These are phyloP conservation scores for Amaranthus palmeri DNA, from an alignment of 148 eudicot species.

Conservation along the genomic window DNA sequence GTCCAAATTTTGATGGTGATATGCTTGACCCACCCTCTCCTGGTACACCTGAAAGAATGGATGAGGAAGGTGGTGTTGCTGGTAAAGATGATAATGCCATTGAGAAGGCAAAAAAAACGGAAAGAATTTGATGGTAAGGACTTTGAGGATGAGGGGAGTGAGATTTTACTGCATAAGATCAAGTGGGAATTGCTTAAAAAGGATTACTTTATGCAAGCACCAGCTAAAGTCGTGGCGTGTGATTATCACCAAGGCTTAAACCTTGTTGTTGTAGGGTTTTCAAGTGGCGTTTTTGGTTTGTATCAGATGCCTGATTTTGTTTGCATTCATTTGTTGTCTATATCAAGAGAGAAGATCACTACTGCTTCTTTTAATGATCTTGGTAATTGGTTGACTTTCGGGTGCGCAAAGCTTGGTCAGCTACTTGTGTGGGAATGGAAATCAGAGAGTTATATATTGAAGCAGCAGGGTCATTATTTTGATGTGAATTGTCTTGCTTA, in stretches of 20 bases:
- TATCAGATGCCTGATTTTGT: slow-evolving; percentile 94
- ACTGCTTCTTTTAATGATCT: slow-evolving; percentile 77
- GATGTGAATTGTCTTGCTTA: slow-evolving; percentile 94
- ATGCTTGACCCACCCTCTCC: slow-evolving; percentile 67
- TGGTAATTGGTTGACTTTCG: slow-evolving; percentile 94
- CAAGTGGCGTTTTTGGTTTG: slow-evolving; percentile 86
- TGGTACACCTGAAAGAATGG: slow-evolving; percentile 68
- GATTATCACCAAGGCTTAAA: slow-evolving; percentile 76
- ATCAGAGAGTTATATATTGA: slow-evolving; percentile 87
- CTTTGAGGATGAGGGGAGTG: slow-evolving; percentile 33
- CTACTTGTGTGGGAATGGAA: slow-evolving; percentile 99
- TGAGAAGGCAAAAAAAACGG: slow-evolving; percentile 48
- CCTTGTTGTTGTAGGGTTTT: slow-evolving; percentile 80
- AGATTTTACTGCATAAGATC: slow-evolving; percentile 43
- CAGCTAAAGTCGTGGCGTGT: slow-evolving; percentile 70
- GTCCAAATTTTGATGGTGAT: slow-evolving; percentile 34
- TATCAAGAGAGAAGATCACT: slow-evolving; percentile 81
- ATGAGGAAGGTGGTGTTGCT: slow-evolving; percentile 23
- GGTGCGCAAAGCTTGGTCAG: slow-evolving; percentile 95
- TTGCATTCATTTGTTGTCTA: slow-evolving; percentile 78
- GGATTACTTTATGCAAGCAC: slow-evolving; percentile 84
- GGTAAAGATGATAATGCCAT: slow-evolving; percentile 1
- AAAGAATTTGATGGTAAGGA: slow-evolving; percentile 44
- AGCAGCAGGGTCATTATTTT: slow-evolving; percentile 98
- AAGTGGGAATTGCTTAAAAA: slow-evolving; percentile 88